Evolutionary conservation across 768 basidiomycete genomes (phyloP).

Genomic region (Gloeophyllum trabeum): DNA sequence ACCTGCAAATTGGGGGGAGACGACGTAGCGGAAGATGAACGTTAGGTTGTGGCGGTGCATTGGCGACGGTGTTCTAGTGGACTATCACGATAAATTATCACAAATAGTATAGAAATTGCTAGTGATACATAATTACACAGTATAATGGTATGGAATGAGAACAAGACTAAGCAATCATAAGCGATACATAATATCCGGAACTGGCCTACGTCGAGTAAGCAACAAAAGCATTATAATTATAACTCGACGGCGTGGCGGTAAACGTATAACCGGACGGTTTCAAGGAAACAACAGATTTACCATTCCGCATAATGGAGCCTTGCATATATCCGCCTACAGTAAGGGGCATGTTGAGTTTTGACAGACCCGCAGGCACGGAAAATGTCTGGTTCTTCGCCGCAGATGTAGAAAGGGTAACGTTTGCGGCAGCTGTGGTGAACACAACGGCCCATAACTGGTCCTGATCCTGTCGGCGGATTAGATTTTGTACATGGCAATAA

Average conservation of each 20-base stretch:
- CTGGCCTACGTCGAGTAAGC: slow-evolving; percentile 17
- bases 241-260: slow-evolving; percentile 20
- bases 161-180: no score
- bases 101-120: no score
- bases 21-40: no score
- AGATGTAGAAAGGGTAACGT: slow-evolving; percentile 37
- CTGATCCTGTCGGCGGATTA: slow-evolving; percentile 19
- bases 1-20: no score
- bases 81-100: no score
- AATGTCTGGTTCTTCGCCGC: slow-evolving; percentile 25
- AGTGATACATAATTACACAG: no score
- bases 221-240: slow-evolving; percentile 58
- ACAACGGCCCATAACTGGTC: slow-evolving; percentile 61
- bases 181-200: no score
- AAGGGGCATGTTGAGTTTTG: slow-evolving; percentile 49
- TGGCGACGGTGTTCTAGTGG: no score
- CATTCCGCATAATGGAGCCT: slow-evolving; percentile 40
- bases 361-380: slow-evolving; percentile 37
- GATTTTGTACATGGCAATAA: slow-evolving; percentile 5
- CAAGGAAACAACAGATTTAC: slow-evolving; percentile 37
- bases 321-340: slow-evolving; percentile 41
- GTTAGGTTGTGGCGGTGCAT: no score
- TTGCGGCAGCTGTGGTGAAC: slow-evolving; percentile 39
- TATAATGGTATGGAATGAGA: no score
- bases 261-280: slow-evolving; percentile 33